These are phyloP conservation scores for Panus rudis DNA, from an alignment of 768 basidiomycete genomes.

Conservation along the genomic window DNA sequence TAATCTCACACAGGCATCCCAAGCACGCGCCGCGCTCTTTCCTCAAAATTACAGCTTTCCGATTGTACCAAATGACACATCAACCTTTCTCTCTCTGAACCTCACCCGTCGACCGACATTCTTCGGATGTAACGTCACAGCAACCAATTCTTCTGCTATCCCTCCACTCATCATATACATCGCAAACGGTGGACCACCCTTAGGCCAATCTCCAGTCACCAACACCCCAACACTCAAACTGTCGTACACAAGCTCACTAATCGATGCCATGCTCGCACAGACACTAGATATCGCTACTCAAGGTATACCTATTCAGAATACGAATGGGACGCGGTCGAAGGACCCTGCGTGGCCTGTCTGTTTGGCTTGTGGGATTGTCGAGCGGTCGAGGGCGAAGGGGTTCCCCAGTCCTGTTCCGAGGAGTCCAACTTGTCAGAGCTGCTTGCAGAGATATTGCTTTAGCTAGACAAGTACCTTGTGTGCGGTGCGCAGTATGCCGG, in stretches of 20 bases:
- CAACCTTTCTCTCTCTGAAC: constrained; percentile 50
- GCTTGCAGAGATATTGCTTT: constrained; percentile 26
- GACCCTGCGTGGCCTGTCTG: constrained; percentile 57
- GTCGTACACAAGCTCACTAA: constrained; percentile 28
- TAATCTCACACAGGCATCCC: constrained; percentile 34
- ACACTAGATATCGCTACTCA: constrained; percentile 37
- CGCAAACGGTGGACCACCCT: constrained; percentile 45
- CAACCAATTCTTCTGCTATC: constrained; percentile 33
- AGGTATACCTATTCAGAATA: constrained; percentile 27
- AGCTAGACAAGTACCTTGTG: constrained; percentile 10
- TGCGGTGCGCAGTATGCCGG: too few relatives aligned
- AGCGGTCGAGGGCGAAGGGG: constrained; percentile 18
- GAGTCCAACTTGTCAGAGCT: constrained; percentile 19
- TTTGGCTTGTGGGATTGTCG: constrained; percentile 63
- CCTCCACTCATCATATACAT: constrained; percentile 51
- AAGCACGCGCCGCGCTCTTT: constrained; percentile 35
- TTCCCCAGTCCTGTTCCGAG: constrained; percentile 6
- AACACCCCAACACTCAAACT: constrained; percentile 37
- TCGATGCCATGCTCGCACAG: constrained; percentile 40
- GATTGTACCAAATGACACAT: constrained; percentile 46
- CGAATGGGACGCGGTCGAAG: constrained; percentile 17
- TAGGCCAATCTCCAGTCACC: constrained; percentile 31
- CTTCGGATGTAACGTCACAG: constrained; percentile 78
- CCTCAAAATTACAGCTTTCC: constrained; percentile 37
- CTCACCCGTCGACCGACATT: constrained; percentile 67